A percentile compares a stretch with the other conserved stretches of the same genome.
Conservation (phyloP, 331 rosid species). For the Pyracantha coccinea region DNA sequence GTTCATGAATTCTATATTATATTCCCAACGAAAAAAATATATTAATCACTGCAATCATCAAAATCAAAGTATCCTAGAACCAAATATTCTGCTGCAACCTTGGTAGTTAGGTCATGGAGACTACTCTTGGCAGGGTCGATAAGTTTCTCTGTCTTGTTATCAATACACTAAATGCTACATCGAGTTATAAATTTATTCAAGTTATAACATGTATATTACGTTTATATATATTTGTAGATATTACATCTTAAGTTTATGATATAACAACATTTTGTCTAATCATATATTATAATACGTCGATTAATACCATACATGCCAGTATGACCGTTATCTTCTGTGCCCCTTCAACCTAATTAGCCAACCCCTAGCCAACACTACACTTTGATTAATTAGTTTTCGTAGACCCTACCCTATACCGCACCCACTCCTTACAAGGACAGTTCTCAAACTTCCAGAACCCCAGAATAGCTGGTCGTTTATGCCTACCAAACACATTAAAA, state of each 20-base stretch:
- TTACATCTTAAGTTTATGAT: no score
- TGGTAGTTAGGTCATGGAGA: constrained; percentile 22
- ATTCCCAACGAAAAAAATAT: neutral
- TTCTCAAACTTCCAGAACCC: constrained; percentile 17
- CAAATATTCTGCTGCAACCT: constrained; percentile 9
- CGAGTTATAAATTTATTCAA: no score
- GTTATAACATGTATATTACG: no score
- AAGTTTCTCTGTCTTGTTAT: no score
- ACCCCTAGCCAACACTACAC: constrained; percentile 22
- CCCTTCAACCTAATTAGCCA: constrained; percentile 17
- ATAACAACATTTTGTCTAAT: no score
- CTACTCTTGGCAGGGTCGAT: neutral
- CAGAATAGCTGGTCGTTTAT: constrained; percentile 5
- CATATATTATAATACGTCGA: no score
- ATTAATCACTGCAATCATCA: constrained; percentile 8
- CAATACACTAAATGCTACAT: no score
- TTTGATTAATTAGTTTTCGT: constrained; percentile 8
- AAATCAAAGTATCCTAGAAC: constrained; percentile 9
- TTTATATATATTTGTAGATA: no score
- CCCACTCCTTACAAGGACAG: constrained; percentile 25
- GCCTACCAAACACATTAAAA: constrained; percentile 20
- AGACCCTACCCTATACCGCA: constrained; percentile 28
- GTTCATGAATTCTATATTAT: constrained; percentile 19
- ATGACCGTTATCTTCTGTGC: neutral
- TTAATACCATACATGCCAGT: no score